A percentile compares a stretch with the other conserved stretches of the same genome.
These are phyloP conservation scores for Aspergillus sp. DNA, from an alignment of 2,329 filamentous ascomycete species.

Conservation along the genomic window DNA sequence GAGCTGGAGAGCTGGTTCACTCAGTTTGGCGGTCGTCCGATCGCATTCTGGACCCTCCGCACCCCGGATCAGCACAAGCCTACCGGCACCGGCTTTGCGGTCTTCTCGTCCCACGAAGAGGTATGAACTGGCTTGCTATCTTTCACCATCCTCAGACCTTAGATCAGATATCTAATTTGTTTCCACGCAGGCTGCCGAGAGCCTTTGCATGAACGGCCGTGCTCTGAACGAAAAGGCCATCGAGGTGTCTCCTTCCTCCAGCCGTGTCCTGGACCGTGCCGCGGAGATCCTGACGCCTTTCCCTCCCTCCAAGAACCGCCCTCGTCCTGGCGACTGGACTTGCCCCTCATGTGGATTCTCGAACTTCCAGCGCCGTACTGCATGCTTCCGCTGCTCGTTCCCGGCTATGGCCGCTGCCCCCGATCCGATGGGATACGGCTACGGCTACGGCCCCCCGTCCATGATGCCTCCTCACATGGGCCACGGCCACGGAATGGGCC, in stretches of 20 bases:
- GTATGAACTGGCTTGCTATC: conserved; percentile 55
- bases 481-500: conserved; percentile 57
- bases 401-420: conserved; percentile 84
- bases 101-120: conserved; percentile 99
- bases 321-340: conserved; percentile 96
- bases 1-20: conserved; percentile 99
- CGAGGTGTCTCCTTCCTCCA: conserved; percentile 96
- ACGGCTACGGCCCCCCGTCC: conserved; percentile 63
- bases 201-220: conserved; percentile 97
- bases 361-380: conserved; percentile 97
- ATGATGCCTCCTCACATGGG: conserved; percentile 81
- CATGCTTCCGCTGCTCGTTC: conserved; percentile 98
- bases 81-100: conserved; percentile 96
- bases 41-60: conserved; percentile 97
- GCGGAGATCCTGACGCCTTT: conserved; percentile 96
- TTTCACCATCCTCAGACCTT: conserved; percentile 6
- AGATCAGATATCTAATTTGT: conserved; percentile 12
- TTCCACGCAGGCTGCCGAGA: conserved; percentile 73
- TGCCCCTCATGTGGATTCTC: conserved; percentile 98
- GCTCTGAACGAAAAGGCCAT: conserved; percentile 98
- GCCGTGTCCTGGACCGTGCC: conserved; percentile 90
- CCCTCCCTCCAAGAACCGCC: conserved; percentile 97
- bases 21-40: conserved; percentile 94
- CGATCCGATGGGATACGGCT: conserved; percentile 71
- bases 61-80: conserved; percentile 99